Evolutionary conservation across 441 rosid genomes (phyloP), one percentile per base, ranked within the genome.

Genomic region (Populus tomentosa): DNA sequence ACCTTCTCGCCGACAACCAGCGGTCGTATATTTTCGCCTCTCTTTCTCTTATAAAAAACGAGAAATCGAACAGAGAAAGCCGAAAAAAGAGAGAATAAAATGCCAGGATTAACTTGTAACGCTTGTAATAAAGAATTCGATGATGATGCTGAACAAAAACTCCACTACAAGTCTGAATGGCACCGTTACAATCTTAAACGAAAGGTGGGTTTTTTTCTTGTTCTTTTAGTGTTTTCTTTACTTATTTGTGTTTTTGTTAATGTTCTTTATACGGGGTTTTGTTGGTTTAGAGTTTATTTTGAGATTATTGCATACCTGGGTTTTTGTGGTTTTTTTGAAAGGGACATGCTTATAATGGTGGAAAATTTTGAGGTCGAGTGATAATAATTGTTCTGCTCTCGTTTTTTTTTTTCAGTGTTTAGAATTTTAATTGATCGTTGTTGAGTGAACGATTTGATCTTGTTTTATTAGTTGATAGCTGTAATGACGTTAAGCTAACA

Each of bases 121-220:
- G 80, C 99, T 2, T 95, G 99, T 82, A 95, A 94, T 87, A 88
- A 82, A 73, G 97, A 93, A 76, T 92, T 95, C 83, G 36, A 74
- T 1, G 90, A 89, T 81, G 95, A 92, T 75, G 83, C 87, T 16
- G 94, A 93, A 64, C 98, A 92, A 75, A 93, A 87, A 83, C 80
- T 87, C 73, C 99, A 94, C 82, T 92, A 90, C 93, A 95, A 88
- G 83, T 94, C 98, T 75, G 99, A 95, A 67, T 95, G 97, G 99
- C 98, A 95, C 86, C 95, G 97, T 77, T 95, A 95, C 90, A 94
- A 92, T 84, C 92, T 93, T 85, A 95, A 95, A 81, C 99, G 97
- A 90, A 93, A 93, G 97, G 99, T 95, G 21, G 13, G 11, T 35
- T 53, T 53, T 32, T 32, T 38, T 32, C 66, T 23, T 20, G 38